These are phyloP conservation scores for Neopestalotiopsis sp. DNA, from an alignment of 2,329 filamentous ascomycete genomes.

Conservation along the genomic window DNA sequence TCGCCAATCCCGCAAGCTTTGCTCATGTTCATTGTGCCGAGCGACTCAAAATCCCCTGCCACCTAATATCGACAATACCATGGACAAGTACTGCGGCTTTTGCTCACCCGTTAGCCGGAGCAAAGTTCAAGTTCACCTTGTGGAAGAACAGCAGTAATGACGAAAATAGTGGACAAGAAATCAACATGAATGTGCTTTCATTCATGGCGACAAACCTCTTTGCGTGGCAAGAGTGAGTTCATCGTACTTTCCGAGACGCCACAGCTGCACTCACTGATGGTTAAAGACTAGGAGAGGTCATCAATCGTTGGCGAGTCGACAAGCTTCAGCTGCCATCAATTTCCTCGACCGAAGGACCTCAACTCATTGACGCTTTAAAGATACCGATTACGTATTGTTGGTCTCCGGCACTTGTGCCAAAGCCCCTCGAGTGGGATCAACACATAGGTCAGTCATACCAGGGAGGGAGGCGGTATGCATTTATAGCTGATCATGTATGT, in stretches of 20 bases:
- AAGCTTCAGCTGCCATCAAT: neutral
- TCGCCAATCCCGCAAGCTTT: slow-evolving; percentile 79
- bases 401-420: neutral
- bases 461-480: neutral
- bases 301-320: neutral
- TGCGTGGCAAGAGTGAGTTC: too few relatives aligned
- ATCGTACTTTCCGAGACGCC: too few relatives aligned
- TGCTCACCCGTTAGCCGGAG: slow-evolving; percentile 70
- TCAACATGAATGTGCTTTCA: slow-evolving; percentile 1
- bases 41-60: slow-evolving; percentile 74
- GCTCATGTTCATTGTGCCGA: slow-evolving; percentile 78
- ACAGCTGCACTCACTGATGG: too few relatives aligned
- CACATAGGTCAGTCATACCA: neutral
- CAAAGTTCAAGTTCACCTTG: slow-evolving; percentile 59
- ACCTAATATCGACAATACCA: slow-evolving; percentile 95
- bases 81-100: slow-evolving; percentile 83
- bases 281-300: too few relatives aligned
- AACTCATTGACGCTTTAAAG: neutral
- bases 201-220: too few relatives aligned
- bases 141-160: neutral
- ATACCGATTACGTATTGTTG: neutral
- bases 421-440: neutral
- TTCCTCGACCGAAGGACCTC: neutral
- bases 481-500: neutral
- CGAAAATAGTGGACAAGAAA: neutral